These are phyloP conservation scores for Globisporangium solare DNA, from an alignment of 352 stramenopile species.

Conservation along the genomic window DNA sequence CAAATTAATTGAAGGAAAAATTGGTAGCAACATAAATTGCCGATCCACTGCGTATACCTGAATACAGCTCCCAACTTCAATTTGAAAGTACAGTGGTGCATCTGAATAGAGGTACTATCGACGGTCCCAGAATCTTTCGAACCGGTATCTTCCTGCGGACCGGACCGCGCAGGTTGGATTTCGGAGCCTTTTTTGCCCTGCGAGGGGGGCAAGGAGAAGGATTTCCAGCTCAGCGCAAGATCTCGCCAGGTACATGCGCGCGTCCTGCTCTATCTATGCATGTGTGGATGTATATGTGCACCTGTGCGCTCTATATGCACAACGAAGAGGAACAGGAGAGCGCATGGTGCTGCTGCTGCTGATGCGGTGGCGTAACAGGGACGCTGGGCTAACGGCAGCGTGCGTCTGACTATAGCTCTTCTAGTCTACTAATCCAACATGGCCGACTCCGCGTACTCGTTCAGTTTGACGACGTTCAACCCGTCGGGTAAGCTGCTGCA, in stretches of 20 bases:
- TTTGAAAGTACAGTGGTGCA: no score
- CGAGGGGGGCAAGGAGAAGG: constrained; percentile 18
- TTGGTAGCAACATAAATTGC: no score
- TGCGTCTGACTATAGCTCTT: constrained; percentile 1
- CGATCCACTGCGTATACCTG: no score
- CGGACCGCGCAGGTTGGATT: constrained; percentile 11
- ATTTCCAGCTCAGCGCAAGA: constrained; percentile 23
- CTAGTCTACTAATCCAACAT: constrained; percentile 43
- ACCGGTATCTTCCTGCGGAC: constrained; percentile 7
- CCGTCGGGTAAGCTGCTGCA: constrained; percentile 98
- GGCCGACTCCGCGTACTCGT: constrained; percentile 97
- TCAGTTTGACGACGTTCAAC: constrained; percentile 99
- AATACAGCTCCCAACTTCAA: no score
- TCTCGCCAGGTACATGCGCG: constrained; percentile 13
- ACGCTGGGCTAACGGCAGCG: no score
- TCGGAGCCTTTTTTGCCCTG: constrained; percentile 2
- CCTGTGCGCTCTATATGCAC: background rate
- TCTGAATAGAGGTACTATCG: no score
- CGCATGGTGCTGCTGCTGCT: background rate
- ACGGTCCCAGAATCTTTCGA: constrained; percentile 4
- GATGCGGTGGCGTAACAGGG: no score
- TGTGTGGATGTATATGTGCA: background rate
- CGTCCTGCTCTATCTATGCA: background rate
- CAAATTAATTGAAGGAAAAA: no score
- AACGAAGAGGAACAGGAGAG: background rate